These are phyloP conservation scores for Edaphochlamys debaryana DNA, from an alignment of 139 green algal species.

Conservation along the genomic window DNA sequence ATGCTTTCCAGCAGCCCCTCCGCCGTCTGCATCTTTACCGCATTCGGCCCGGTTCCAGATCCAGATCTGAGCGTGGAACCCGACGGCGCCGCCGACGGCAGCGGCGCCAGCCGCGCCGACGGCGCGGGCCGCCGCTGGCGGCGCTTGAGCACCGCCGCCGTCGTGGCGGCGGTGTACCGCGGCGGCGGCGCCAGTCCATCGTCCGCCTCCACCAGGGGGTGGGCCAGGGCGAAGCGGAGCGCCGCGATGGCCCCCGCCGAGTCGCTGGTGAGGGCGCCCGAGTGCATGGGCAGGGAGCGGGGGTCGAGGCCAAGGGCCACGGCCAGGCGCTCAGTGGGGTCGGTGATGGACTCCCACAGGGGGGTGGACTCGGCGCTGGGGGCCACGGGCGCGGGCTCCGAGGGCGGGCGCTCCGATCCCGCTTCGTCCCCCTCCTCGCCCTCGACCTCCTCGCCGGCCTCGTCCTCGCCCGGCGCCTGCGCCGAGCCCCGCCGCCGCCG, in stretches of 20 bases:
- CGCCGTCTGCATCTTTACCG: conserved; percentile 35
- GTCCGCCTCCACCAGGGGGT: conserved; percentile 57
- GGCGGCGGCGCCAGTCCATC: conserved; percentile 40
- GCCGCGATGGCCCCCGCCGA: conserved; percentile 47
- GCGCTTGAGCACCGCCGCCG: conserved; percentile 46
- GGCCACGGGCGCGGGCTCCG: too few relatives aligned
- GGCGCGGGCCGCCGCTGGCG: conserved; percentile 1
- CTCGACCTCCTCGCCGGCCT: background rate
- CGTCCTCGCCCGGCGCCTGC: background rate
- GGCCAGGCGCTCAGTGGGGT: conserved; percentile 63
- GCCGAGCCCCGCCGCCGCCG: too few relatives aligned
- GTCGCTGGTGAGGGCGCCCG: conserved; percentile 44
- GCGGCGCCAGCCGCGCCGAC: conserved; percentile 17
- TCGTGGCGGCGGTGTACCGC: conserved; percentile 35
- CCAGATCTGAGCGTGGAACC: background rate
- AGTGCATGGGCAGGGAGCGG: conserved; percentile 54
- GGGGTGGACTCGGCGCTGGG: background rate
- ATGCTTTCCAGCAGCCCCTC: conserved; percentile 49
- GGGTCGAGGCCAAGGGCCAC: conserved; percentile 61
- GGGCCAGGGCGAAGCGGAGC: conserved; percentile 57
- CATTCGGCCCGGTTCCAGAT: background rate
- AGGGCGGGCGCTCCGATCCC: background rate
- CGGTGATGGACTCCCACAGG: conserved; percentile 58
- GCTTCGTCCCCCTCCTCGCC: background rate
- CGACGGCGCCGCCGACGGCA: background rate